Conservation (phyloP, 345 rosid species). For the Corchorus olitorius region DNA sequence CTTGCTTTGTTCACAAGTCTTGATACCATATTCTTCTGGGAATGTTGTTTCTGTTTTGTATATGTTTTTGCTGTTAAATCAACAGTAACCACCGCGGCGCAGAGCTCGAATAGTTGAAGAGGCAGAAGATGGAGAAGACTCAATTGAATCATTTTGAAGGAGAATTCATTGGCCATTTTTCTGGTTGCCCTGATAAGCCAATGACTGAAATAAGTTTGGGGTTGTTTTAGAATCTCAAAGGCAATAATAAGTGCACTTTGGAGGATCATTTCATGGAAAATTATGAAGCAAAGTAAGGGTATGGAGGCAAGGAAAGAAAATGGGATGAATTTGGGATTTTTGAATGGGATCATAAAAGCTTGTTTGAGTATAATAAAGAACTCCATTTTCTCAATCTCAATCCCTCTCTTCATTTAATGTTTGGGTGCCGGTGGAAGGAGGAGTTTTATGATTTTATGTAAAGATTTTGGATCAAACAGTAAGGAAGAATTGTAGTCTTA, state of each 20-base stretch:
- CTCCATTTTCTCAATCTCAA: conserved; percentile 1
- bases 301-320: conserved; percentile 13
- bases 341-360: conserved; percentile 13
- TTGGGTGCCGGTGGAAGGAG: background rate
- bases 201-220: background rate
- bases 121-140: conserved; percentile 24
- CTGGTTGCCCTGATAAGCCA: background rate
- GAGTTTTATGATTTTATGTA: background rate
- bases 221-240: background rate
- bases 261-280: conserved; percentile 19
- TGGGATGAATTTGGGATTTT: conserved; percentile 15
- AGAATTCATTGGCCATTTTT: background rate
- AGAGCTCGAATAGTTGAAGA: conserved; percentile 20
- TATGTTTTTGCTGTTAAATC: conserved; percentile 15
- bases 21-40: background rate
- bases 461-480: too few species aligned
- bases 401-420: background rate
- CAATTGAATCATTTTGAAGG: conserved; percentile 14
- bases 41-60: background rate
- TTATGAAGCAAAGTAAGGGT: conserved; percentile 6
- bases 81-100: conserved; percentile 7
- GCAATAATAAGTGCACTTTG: background rate
- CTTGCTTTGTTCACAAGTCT: background rate
- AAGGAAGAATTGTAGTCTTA: background rate
- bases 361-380: conserved; percentile 2